Base-by-base conservation (phyloP, 495 filamentous ascomycete species). In the Chaetomium fimeti region DNA sequence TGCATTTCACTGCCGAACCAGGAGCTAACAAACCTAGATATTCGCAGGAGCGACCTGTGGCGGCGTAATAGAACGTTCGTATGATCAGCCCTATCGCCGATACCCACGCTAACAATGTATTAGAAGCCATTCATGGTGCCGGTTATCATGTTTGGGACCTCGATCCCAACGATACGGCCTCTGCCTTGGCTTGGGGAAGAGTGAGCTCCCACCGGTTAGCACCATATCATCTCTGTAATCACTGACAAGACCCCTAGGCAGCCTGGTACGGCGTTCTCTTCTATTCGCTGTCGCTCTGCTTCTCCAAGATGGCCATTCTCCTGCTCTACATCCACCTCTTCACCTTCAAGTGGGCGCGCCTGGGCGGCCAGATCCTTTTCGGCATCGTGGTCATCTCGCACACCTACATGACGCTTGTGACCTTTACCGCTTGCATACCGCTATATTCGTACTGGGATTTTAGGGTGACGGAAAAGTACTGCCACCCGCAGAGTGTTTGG, bases 291-390 rank as follows among this genome's bases (percentile, higher is more conserved):
- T 68, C 68, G 12, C 65, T 77, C 8, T 69, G 55, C 32, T 73
- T 75, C 68, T 67, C 71, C 38, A 79, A 79, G 49, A 49, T 77
- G 27, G 74, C 75, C 29, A 75, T 77, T 48, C 51, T 80, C 11
- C 63, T 64, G 11, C 71, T 80, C 42, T 80, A 80, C 67, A 72
- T 75, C 29, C 71, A 75, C 54, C 67, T 79, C 36, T 78, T 80
- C 58, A 68, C 68, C 58, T 75, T 74, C 66, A 68, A 68, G 36
- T 77, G 72, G 67, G 67, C 72, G 5, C 74, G 71, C 11, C 49
- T 63, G 28, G 72, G 65, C 29, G 71, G 72, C 28, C 71, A 76
- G 55, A 65, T 71, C 47, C 42, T 74, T n/a, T 27, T 76, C 15
- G 68, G 45, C 22, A 43, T 71, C 28, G 70, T 75, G 32, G 56